phyloP scores from a whole-genome alignment of 306 rosid species.

The Cajanus cajan region DNA sequence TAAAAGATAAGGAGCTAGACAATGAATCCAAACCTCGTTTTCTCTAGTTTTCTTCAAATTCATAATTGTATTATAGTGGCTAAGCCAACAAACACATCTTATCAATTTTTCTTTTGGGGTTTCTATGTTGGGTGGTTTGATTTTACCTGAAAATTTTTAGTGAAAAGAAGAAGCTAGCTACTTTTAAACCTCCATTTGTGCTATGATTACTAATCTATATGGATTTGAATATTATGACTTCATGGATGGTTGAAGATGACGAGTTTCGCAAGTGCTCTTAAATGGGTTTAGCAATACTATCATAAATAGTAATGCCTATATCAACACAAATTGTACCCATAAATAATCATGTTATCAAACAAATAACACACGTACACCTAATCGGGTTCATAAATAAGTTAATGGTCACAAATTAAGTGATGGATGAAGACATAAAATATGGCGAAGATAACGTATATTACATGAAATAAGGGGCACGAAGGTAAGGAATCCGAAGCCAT shows the following conservation, averaged over 20 bases:
- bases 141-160: no score
- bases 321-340: not conserved
- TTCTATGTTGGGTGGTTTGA: not conserved
- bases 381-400: not conserved
- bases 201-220: not conserved
- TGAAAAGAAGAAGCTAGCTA: no score
- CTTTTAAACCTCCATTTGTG: not conserved
- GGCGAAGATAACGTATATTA: constrained; percentile 38
- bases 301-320: not conserved
- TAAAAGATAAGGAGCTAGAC: not conserved
- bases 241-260: not conserved
- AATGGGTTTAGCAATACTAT: not conserved
- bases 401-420: constrained; percentile 17
- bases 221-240: not conserved
- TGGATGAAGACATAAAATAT: constrained; percentile 17
- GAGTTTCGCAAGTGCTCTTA: not conserved
- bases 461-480: constrained; percentile 25
- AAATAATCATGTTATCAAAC: constrained; percentile 8
- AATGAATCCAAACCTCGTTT: not conserved
- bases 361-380: constrained; percentile 39
- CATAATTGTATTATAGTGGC: not conserved
- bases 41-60: not conserved
- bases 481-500: constrained; percentile 33
- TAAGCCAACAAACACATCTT: not conserved
- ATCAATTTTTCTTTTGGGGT: not conserved